These are phyloP conservation scores for Saturnispora galanensis DNA, from an alignment of 805 yeast genomes.

Conservation along the genomic window DNA sequence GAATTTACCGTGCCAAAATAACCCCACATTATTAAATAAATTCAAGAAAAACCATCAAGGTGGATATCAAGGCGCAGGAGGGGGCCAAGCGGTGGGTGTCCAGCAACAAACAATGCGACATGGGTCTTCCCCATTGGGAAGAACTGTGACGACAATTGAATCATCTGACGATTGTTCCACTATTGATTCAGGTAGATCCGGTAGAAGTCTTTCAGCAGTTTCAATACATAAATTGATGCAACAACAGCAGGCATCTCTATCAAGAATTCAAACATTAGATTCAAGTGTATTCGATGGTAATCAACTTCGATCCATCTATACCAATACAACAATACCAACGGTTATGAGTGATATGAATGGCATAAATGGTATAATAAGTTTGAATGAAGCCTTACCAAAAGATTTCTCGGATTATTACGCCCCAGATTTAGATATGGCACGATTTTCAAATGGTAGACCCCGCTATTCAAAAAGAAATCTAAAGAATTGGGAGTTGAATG, in stretches of 20 bases:
- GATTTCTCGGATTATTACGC: slow-evolving; percentile 47
- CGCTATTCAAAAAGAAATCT: slow-evolving; percentile 51
- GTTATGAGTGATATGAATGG: background rate
- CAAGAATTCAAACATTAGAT: slow-evolving; percentile 10
- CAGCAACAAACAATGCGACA: slow-evolving; percentile 15
- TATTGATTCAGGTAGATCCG: slow-evolving; percentile 17
- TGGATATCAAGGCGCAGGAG: background rate
- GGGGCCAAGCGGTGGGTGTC: background rate
- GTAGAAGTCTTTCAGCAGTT: slow-evolving; percentile 10
- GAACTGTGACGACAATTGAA: slow-evolving; percentile 18
- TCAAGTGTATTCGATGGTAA: slow-evolving; percentile 17
- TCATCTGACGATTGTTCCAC: slow-evolving; percentile 19
- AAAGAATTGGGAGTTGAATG: slow-evolving; percentile 65
- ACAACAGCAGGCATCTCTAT: slow-evolving; percentile 10
- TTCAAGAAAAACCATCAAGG: background rate
- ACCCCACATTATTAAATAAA: background rate
- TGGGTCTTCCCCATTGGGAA: slow-evolving; percentile 27
- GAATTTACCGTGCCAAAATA: slow-evolving; percentile 1
- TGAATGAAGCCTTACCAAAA: slow-evolving; percentile 45
- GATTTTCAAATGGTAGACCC: slow-evolving; percentile 51
- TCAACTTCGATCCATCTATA: slow-evolving; percentile 21
- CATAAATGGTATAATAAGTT: slow-evolving; percentile 16
- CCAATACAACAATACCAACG: slow-evolving; percentile 19
- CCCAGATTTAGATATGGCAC: slow-evolving; percentile 41
- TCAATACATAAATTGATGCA: slow-evolving; percentile 11